Conservation (phyloP, 768 basidiomycete species). For the Imleria badia region DNA sequence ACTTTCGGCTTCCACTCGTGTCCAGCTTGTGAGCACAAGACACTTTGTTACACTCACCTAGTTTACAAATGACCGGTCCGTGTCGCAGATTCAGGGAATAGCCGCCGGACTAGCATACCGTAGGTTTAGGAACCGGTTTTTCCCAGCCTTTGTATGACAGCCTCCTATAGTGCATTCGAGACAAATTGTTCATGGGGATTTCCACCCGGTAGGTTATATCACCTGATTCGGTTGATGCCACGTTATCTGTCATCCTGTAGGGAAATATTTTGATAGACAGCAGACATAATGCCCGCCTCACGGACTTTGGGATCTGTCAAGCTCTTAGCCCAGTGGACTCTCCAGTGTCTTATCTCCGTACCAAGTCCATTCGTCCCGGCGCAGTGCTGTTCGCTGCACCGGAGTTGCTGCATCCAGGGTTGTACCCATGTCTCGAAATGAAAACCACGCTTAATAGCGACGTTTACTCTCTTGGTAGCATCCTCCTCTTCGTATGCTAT, state of each 20-base stretch:
- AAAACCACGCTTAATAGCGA: neutral
- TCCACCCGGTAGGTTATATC: conserved; percentile 5
- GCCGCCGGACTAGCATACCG: conserved; percentile 1
- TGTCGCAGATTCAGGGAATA: neutral
- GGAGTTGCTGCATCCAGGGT: neutral
- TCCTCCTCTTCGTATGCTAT: conserved; percentile 3
- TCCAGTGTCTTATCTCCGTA: neutral
- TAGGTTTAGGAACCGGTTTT: neutral
- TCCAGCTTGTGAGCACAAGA: too few species aligned
- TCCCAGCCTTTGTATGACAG: neutral
- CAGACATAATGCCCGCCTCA: neutral
- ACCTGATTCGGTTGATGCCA: too few species aligned
- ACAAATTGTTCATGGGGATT: conserved; percentile 1
- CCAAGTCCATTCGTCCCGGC: neutral
- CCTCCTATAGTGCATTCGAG: neutral
- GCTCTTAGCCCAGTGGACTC: neutral
- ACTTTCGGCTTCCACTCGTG: too few species aligned
- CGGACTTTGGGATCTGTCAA: conserved; percentile 7
- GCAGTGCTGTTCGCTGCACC: neutral
- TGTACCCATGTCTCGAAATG: neutral
- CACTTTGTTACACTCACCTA: too few species aligned
- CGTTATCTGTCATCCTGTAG: neutral
- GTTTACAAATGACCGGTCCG: too few species aligned
- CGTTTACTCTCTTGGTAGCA: conserved; percentile 6
- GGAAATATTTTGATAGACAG: conserved; percentile 3